Base-by-base conservation (phyloP, 2,329 filamentous ascomycete species). In the Diaporthe helianthi region DNA sequence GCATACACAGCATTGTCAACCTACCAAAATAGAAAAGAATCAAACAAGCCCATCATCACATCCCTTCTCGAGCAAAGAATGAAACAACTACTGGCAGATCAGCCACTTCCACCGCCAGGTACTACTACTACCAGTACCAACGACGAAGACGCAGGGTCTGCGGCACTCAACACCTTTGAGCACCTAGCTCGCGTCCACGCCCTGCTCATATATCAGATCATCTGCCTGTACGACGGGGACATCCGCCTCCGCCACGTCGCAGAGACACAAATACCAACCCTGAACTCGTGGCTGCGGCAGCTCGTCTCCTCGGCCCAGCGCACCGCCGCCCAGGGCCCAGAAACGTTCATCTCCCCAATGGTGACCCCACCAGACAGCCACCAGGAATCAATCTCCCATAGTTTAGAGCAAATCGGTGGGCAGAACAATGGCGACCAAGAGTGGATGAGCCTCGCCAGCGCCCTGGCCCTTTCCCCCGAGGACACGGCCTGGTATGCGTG, bases 211-310 rank as follows among this genome's bases (percentile, higher is more conserved):
- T 87, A 86, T 73, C 80, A 84, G 61, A 81, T 82, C 41, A 83
- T 87, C 68, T 76, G 82, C 17, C 76, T 87, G 38, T 86, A 85
- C 67, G 84, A 86, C 73, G 83, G 82, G 17, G 82, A 85, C 72
- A 80, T 86, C n/a, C 74, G 78, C 19, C 76, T 79, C 6, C 78
- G 81, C 1, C 76, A 79, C 41, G 74, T 79, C 4, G 81, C 82
- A 31, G 83, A 80, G 67, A 74, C 60, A 4, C 69, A 66, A 5
- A 58, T 71, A 26, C 67, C 69, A 10, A 63, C 63, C 0, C 41
- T 71, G n/a, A 55, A 61, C 24, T 22, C 15, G 3, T 71, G 69
- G 69, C 33, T 69, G 31, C 49, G 54, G 4, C 60, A 64, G 31
- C 61, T 71, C n/a, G 31, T 69, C 22, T 36, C 61, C 4, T 66